Evolutionary conservation across 2,329 filamentous ascomycete species (phyloP).

Genomic region (Capronia coronata): DNA sequence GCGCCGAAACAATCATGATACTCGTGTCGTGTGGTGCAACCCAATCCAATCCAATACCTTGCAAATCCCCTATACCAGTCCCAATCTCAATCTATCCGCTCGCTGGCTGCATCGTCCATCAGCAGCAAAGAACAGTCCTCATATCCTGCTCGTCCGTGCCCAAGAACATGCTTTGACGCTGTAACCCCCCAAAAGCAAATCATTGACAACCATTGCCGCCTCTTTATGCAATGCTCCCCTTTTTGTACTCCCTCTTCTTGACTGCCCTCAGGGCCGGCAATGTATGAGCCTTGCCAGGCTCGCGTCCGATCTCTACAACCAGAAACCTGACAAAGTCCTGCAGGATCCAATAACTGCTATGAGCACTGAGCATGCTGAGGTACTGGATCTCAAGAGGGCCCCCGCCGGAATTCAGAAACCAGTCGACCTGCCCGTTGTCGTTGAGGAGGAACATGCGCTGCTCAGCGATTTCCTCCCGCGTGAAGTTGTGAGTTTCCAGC

Average conservation of each 20-base stretch:
- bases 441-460: slow-evolving; percentile 82
- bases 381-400: slow-evolving; percentile 93
- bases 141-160: too few relatives aligned
- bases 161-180: not conserved
- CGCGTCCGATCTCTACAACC: slow-evolving; percentile 77
- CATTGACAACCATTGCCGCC: not conserved
- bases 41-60: too few relatives aligned
- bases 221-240: slow-evolving; percentile 23
- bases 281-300: slow-evolving; percentile 58
- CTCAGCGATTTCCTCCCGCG: slow-evolving; percentile 84
- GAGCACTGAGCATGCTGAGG: slow-evolving; percentile 90
- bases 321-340: slow-evolving; percentile 84
- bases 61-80: too few relatives aligned
- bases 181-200: not conserved
- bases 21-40: too few relatives aligned
- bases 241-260: slow-evolving; percentile 49
- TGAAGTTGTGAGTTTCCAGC: slow-evolving; percentile 91
- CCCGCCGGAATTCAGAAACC: slow-evolving; percentile 72
- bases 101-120: too few relatives aligned
- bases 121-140: too few relatives aligned
- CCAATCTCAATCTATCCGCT: too few relatives aligned
- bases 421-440: slow-evolving; percentile 95
- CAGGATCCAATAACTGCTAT: slow-evolving; percentile 88
- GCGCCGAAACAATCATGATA: too few relatives aligned
- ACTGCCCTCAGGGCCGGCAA: slow-evolving; percentile 49